Evolutionary conservation across 768 basidiomycete species (phyloP), one percentile per base, ranked within the genome.

Genomic region (Pleurotus sapidus): DNA sequence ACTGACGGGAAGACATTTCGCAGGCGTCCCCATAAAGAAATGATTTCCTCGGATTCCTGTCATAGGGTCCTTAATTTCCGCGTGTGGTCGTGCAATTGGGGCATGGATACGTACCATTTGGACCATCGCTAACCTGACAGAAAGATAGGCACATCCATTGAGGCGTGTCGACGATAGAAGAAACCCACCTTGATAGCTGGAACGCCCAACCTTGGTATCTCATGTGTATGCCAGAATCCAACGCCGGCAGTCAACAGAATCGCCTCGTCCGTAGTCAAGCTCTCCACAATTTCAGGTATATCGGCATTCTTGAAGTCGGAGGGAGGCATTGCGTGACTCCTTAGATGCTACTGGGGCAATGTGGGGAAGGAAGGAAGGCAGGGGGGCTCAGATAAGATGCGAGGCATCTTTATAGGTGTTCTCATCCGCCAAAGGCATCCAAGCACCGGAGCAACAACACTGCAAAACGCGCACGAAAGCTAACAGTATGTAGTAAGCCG

Each of bases 11-110:
- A 91, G 77, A 64, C 86, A 88, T 70, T 91, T 91, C 8, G 90
- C 88, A 8, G 89, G 90, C 0, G 88, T 89, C 34, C 87, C 78
- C 85, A 89, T 89, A 65, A 91, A 87, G 75, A 90, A 91, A 64
- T 87, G 85, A 64, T 86, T 84, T 14, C 89, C 89, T 60, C 89
- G 69, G 58, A 79, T 47, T 7, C 55, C 55, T 56, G 37, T 30
- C n/a, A 25, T 18, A 20, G 43, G 15, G 5, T 30, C 30, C 1
- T 53, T 9, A 37, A 20, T 38, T 55, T 37, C 5, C 38, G 38
- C 27, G 12, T 3, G 50, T 17, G 15, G 30, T 14, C 25, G 4
- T 25, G 7, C 18, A 42, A 34, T n/a, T 27, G 23, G 43, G 23
- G 48, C 5, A n/a, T 34, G 14, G 39, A 55, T 20, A 40, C 55